Conservation (phyloP, 768 basidiomycete genomes). For the Neoboletus subvelutipes region DNA sequence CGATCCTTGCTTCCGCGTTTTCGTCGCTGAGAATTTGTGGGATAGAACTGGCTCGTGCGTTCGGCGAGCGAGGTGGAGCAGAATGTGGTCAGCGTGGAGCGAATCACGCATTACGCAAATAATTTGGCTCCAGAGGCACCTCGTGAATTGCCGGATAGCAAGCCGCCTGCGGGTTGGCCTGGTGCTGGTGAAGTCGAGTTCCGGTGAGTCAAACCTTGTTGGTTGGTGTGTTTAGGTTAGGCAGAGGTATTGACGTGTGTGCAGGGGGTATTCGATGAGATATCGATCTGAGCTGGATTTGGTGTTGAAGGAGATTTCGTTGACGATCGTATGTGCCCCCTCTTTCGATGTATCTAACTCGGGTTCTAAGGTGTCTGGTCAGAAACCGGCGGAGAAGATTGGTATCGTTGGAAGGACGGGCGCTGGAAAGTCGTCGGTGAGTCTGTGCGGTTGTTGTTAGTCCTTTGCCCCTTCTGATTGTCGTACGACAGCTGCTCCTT, state of each 20-base stretch:
- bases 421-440: slow-evolving; percentile 72
- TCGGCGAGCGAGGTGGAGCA: slow-evolving; percentile 88
- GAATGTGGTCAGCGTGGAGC: slow-evolving; percentile 87
- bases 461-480: background rate
- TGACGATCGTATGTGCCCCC: slow-evolving; percentile 56
- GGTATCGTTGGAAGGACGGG: slow-evolving; percentile 90
- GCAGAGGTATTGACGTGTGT: background rate
- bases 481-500: slow-evolving; percentile 48
- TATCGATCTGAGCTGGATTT: slow-evolving; percentile 82
- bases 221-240: background rate
- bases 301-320: slow-evolving; percentile 71
- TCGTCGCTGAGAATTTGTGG: background rate
- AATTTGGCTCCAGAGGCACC: slow-evolving; percentile 74
- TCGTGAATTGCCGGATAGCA: slow-evolving; percentile 58
- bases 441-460: slow-evolving; percentile 11
- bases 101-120: slow-evolving; percentile 75
- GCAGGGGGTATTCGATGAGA: slow-evolving; percentile 66
- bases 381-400: slow-evolving; percentile 80
- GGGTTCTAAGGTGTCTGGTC: slow-evolving; percentile 7
- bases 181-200: slow-evolving; percentile 71
- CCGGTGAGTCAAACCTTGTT: slow-evolving; percentile 40
- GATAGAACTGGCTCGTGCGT: slow-evolving; percentile 78
- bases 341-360: background rate
- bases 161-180: slow-evolving; percentile 69
- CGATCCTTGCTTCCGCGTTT: too few species aligned